These are phyloP conservation scores for Phaffia rhodozyma DNA, from an alignment of 1,284 basidiomycete genomes.

Conservation along the genomic window DNA sequence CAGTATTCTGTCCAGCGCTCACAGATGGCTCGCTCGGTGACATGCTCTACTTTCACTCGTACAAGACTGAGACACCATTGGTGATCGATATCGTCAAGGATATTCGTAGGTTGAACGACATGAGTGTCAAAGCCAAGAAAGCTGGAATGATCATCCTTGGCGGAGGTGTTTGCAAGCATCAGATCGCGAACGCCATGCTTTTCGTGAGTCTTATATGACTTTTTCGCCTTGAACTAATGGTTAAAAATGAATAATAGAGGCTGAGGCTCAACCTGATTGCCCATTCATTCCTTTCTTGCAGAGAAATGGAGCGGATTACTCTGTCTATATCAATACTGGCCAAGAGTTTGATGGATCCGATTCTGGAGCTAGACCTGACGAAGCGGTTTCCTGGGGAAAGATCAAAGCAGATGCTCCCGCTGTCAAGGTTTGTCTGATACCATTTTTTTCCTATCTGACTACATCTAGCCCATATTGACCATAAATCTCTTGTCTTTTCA, in stretches of 20 bases:
- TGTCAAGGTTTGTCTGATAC: slow-evolving; percentile 56
- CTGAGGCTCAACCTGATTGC: slow-evolving; percentile 1
- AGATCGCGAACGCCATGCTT: slow-evolving; percentile 98
- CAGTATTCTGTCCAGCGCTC: slow-evolving; percentile 95
- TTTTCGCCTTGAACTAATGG: neutral
- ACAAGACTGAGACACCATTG: slow-evolving; percentile 61
- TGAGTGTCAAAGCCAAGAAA: slow-evolving; percentile 74
- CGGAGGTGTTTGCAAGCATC: slow-evolving; percentile 98
- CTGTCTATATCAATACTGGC: slow-evolving; percentile 96
- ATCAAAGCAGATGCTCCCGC: slow-evolving; percentile 80
- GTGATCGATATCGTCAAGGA: slow-evolving; percentile 89
- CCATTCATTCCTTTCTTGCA: slow-evolving; percentile 32
- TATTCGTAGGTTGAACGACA: slow-evolving; percentile 83
- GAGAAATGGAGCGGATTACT: slow-evolving; percentile 96
- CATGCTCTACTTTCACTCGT: slow-evolving; percentile 99
- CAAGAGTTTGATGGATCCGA: slow-evolving; percentile 99
- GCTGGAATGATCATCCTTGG: slow-evolving; percentile 98
- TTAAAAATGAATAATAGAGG: neutral
- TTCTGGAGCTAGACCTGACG: slow-evolving; percentile 91
- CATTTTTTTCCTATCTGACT: neutral
- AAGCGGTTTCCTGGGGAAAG: slow-evolving; percentile 99
- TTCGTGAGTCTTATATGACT: slow-evolving; percentile 49
- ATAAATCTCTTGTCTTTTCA: neutral
- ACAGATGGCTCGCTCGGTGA: slow-evolving; percentile 97
- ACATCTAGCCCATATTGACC: slow-evolving; percentile 3